Percentiles rank a stretch among this genome's conserved stretches.
These are phyloP conservation scores for Solanum hybrid DNA, from an alignment of 305 asterid species.

Conservation along the genomic window DNA sequence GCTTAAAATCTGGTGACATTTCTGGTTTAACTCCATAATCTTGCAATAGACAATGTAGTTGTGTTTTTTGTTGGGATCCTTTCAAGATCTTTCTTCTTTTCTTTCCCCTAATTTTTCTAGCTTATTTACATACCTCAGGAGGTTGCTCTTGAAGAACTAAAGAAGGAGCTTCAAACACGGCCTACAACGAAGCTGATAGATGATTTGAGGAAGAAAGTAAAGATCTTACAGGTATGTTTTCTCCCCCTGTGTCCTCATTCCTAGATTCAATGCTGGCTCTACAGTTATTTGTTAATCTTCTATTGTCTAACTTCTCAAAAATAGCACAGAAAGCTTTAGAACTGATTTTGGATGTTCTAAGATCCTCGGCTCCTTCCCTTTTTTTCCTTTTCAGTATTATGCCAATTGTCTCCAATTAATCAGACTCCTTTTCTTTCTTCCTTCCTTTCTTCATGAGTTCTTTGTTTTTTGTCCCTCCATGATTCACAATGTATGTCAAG, in stretches of 20 bases:
- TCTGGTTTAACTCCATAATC: background rate
- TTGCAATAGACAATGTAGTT: background rate
- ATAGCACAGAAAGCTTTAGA: background rate
- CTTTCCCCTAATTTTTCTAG: slow-evolving; percentile 5
- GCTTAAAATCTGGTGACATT: background rate
- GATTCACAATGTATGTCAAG: background rate
- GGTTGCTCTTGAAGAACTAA: slow-evolving; percentile 62
- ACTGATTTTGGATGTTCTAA: background rate
- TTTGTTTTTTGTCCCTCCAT: background rate
- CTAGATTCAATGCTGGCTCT: background rate
- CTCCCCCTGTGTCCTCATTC: slow-evolving; percentile 6
- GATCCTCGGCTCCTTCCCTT: background rate
- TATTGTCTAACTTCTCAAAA: background rate
- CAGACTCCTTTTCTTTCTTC: background rate
- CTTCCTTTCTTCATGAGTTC: background rate
- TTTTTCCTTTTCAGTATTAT: background rate
- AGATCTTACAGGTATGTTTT: slow-evolving; percentile 78
- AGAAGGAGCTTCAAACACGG: slow-evolving; percentile 78
- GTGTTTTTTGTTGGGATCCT: background rate
- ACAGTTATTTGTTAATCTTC: background rate
- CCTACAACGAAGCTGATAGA: slow-evolving; percentile 84
- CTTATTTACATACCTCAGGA: slow-evolving; percentile 37
- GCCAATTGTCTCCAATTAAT: background rate
- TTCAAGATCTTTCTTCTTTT: background rate
- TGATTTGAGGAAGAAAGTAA: slow-evolving; percentile 87